Conservation (phyloP, 495 filamentous ascomycete genomes). For the Eremomyces bilateralis region DNA sequence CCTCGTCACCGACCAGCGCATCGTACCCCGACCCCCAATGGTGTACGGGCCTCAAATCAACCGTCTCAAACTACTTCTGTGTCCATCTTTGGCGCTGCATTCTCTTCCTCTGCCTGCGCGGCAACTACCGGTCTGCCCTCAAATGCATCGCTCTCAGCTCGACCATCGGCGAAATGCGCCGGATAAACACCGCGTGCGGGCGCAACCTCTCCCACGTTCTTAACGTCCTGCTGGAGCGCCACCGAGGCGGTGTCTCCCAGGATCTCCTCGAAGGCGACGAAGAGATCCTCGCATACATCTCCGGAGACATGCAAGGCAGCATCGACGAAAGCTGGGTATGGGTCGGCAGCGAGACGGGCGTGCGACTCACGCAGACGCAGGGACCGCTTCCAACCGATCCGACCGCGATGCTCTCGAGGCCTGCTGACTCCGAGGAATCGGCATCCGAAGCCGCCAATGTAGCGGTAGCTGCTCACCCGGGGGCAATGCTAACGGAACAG, state of each 20-base stretch:
- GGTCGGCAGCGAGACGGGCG: conserved; percentile 41
- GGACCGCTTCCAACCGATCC: background rate
- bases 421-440: background rate
- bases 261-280: conserved; percentile 53
- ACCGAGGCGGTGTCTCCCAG: conserved; percentile 28
- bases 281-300: conserved; percentile 74
- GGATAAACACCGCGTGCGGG: conserved; percentile 58
- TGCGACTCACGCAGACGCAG: conserved; percentile 15
- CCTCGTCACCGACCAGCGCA: background rate
- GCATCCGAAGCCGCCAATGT: conserved; percentile 1
- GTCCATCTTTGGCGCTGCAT: conserved; percentile 82
- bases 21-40: conserved; percentile 13
- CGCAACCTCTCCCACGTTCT: conserved; percentile 73
- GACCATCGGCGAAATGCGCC: conserved; percentile 43
- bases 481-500: conserved; percentile 21
- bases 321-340: conserved; percentile 71
- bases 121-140: conserved; percentile 47
- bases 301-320: conserved; percentile 74
- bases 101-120: conserved; percentile 54
- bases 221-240: conserved; percentile 33
- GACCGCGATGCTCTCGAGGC: too few relatives aligned
- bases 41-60: conserved; percentile 27
- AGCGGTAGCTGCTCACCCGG: background rate
- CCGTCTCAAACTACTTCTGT: conserved; percentile 45
- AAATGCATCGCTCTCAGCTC: conserved; percentile 50